phyloP scores from a whole-genome alignment of 805 yeast genomes.

The Metschnikowia kofuensis region DNA sequence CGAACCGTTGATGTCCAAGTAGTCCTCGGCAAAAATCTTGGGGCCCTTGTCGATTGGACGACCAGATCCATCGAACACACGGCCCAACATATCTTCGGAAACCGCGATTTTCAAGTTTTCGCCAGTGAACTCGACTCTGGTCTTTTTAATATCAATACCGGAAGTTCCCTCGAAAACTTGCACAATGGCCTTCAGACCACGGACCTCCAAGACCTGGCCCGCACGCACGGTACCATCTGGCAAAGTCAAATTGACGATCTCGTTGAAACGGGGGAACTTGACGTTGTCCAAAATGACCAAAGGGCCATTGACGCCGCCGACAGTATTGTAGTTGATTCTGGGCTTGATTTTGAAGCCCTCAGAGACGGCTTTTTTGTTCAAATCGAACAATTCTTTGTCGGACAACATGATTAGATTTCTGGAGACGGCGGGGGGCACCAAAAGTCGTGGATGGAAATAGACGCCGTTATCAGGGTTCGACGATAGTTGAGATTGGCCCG shows the following conservation, averaged over 20 bases:
- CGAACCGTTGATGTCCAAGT: conserved; percentile 96
- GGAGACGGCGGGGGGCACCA: background rate
- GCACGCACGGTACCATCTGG: conserved; percentile 95
- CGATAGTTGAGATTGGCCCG: conserved; percentile 17
- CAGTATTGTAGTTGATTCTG: conserved; percentile 90
- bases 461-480: conserved; percentile 16
- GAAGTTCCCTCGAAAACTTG: conserved; percentile 99
- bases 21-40: conserved; percentile 96
- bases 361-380: conserved; percentile 89
- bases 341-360: conserved; percentile 91
- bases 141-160: conserved; percentile 97
- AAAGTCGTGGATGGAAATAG: background rate
- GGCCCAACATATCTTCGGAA: conserved; percentile 94
- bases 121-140: conserved; percentile 96
- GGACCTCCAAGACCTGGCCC: conserved; percentile 97
- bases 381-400: conserved; percentile 52
- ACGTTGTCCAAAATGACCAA: conserved; percentile 65
- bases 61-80: conserved; percentile 98
- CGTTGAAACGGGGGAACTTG: conserved; percentile 72
- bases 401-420: conserved; percentile 28
- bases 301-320: conserved; percentile 98
- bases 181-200: conserved; percentile 95
- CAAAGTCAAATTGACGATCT: conserved; percentile 92
- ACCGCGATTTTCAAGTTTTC: conserved; percentile 90
- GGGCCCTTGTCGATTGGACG: conserved; percentile 98